Conservation (phyloP, 768 basidiomycete species). For the Sarcodon aspratus region DNA sequence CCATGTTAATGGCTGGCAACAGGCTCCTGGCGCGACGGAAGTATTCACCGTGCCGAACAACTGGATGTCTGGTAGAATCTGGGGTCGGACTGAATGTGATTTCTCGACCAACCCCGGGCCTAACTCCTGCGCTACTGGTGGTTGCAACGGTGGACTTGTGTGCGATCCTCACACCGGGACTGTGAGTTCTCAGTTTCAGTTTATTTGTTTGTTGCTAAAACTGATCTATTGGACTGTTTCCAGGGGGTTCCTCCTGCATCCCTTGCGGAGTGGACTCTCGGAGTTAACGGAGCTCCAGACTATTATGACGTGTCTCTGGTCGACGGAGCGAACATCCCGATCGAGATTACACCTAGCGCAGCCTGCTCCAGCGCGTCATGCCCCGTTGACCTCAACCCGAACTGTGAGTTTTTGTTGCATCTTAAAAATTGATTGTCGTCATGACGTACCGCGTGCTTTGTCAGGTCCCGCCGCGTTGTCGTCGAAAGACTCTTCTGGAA, state of each 20-base stretch:
- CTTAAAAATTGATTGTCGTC: background rate
- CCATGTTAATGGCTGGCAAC: conserved; percentile 21
- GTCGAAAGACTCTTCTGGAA: conserved; percentile 17
- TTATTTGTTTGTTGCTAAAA: background rate
- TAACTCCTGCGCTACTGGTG: conserved; percentile 24
- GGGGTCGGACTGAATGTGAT: conserved; percentile 28
- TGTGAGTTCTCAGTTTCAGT: conserved; percentile 8
- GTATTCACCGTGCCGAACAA: conserved; percentile 25
- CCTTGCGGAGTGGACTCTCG: conserved; percentile 25
- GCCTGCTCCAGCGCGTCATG: conserved; percentile 47
- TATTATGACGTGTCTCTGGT: conserved; percentile 23
- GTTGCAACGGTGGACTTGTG: conserved; percentile 27
- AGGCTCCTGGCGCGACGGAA: conserved; percentile 14
- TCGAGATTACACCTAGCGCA: conserved; percentile 42
- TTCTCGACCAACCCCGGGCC: conserved; percentile 22
- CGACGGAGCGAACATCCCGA: conserved; percentile 39
- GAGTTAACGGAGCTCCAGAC: conserved; percentile 12
- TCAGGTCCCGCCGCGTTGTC: conserved; percentile 16
- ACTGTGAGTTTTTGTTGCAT: conserved; percentile 26
- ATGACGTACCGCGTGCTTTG: background rate
- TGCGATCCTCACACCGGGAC: conserved; percentile 26
- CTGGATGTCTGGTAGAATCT: conserved; percentile 28
- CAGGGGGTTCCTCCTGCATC: conserved; percentile 24
- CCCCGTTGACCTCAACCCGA: conserved; percentile 46
- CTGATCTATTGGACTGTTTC: background rate